Evolutionary conservation across 768 basidiomycete species (phyloP).

Genomic region (Tylopilus plumbeoviolaceoides): DNA sequence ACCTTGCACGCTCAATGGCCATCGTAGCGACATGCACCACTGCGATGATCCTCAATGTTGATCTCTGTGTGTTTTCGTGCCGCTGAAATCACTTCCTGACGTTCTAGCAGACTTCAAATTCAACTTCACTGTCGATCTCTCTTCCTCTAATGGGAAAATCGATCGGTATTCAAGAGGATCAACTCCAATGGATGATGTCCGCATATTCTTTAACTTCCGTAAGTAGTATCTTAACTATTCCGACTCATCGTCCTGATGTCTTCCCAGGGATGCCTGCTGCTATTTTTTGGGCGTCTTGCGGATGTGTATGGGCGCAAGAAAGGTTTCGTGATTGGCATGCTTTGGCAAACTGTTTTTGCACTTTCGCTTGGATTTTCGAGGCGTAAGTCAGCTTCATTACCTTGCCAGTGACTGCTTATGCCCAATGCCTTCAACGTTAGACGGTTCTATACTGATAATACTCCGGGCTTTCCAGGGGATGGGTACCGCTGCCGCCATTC

Average conservation of each 20-base stretch:
- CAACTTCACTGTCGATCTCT: constrained; percentile 46
- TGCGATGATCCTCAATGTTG: constrained; percentile 37
- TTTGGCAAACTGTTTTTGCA: constrained; percentile 50
- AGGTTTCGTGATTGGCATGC: constrained; percentile 58
- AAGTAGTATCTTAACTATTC: too few species aligned
- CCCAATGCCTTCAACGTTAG: too few species aligned
- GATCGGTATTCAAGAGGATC: constrained; percentile 45
- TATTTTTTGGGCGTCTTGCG: constrained; percentile 71
- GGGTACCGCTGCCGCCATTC: constrained; percentile 71
- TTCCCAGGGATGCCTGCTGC: constrained; percentile 66
- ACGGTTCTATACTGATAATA: constrained; percentile 57
- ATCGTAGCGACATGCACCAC: constrained; percentile 36
- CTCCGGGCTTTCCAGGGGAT: constrained; percentile 76
- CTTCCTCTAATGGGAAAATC: constrained; percentile 48
- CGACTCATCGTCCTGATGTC: too few species aligned
- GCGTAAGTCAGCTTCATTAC: too few species aligned
- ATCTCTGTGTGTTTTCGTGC: too few species aligned
- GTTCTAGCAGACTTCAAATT: constrained; percentile 25
- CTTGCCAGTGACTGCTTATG: too few species aligned
- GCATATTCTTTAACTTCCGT: constrained; percentile 68
- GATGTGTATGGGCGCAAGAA: constrained; percentile 75
- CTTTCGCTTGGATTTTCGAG: too few species aligned
- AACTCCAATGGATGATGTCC: constrained; percentile 64
- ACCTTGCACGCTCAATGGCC: constrained; percentile 19
- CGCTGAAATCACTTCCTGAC: too few species aligned